Conservation (phyloP, 2,329 filamentous ascomycete genomes). For the Pestalotiopsis sp. region DNA sequence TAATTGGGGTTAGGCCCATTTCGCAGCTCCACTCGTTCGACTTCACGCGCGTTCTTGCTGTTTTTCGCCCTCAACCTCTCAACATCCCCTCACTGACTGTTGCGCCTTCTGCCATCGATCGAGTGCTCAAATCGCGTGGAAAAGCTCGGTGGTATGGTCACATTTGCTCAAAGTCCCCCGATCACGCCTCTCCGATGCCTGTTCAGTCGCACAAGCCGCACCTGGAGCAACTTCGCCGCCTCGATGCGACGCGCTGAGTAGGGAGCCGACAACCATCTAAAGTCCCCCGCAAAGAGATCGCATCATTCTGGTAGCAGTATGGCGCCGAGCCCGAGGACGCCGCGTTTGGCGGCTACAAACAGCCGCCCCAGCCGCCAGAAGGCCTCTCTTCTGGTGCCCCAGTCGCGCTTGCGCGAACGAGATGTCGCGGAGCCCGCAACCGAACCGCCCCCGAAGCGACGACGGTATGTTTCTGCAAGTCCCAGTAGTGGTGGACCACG, state of each 20-base stretch:
- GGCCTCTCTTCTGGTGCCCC: constrained; percentile 19
- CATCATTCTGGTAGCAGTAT: constrained; percentile 20
- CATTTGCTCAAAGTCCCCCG: background rate
- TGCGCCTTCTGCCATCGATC: background rate
- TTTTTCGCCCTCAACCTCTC: constrained; percentile 10
- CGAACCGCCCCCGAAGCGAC: constrained; percentile 70
- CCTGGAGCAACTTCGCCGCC: constrained; percentile 29
- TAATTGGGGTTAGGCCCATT: background rate
- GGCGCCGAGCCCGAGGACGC: constrained; percentile 35
- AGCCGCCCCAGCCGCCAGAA: constrained; percentile 26
- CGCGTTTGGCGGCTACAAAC: constrained; percentile 25
- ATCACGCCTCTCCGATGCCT: constrained; percentile 32
- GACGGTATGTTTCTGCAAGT: constrained; percentile 83
- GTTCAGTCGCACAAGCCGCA: constrained; percentile 29
- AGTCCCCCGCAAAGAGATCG: constrained; percentile 14
- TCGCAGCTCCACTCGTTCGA: constrained; percentile 12
- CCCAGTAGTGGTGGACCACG: constrained; percentile 86
- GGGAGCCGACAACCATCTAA: constrained; percentile 18
- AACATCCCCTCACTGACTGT: constrained; percentile 10
- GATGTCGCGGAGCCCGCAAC: constrained; percentile 39
- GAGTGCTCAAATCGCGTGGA: constrained; percentile 2
- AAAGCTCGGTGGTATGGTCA: background rate
- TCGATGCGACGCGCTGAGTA: constrained; percentile 38
- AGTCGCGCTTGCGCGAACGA: constrained; percentile 31
- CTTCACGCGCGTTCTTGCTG: constrained; percentile 13